These are phyloP conservation scores for Capsicum pubescens DNA, from an alignment of 257 asterid genomes.

Conservation along the genomic window DNA sequence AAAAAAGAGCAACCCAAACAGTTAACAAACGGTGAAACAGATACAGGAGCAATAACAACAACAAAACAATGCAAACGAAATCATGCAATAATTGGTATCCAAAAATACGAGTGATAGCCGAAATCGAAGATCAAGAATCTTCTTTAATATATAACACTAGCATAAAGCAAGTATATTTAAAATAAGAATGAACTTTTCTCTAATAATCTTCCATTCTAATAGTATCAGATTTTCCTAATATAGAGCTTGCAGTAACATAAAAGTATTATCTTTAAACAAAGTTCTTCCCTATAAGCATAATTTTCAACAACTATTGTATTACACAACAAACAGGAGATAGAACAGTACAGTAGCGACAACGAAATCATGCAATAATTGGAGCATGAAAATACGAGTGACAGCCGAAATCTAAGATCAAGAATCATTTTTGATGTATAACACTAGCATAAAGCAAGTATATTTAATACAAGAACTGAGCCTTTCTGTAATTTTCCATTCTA, in stretches of 20 bases:
- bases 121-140: no score
- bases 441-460: neutral
- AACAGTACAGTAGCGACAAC: no score
- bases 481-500: neutral
- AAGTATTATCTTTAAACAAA: neutral
- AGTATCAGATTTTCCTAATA: neutral
- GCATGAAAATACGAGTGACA: no score
- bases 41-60: no score
- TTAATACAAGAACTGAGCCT: neutral
- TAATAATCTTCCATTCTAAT: neutral
- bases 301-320: slow-evolving; percentile 65
- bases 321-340: no score
- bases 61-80: no score
- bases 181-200: neutral
- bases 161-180: neutral
- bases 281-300: slow-evolving; percentile 82
- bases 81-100: no score
- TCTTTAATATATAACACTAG: neutral
- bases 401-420: no score
- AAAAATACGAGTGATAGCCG: no score
- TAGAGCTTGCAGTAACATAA: neutral
- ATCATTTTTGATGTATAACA: no score
- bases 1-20: slow-evolving; percentile 43
- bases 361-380: no score
- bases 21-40: no score